Conservation (phyloP, 139 green algal species). For the Chlorella sp. region DNA sequence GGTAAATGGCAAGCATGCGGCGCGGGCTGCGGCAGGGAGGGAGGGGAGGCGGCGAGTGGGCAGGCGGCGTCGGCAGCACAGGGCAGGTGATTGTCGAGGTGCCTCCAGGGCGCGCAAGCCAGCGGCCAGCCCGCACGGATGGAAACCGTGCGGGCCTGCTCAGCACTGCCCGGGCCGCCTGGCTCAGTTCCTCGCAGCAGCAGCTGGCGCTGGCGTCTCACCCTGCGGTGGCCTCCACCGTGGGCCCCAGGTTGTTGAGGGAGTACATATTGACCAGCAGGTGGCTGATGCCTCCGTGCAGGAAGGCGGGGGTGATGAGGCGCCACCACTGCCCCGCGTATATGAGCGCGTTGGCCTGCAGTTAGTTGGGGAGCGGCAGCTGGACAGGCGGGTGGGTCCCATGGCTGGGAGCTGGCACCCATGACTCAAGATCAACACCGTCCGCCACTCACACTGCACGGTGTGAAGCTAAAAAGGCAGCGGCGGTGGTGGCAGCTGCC, state of each 20-base stretch:
- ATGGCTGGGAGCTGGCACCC: too few species aligned
- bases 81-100: too few species aligned
- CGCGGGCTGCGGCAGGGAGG: not conserved
- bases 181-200: too few species aligned
- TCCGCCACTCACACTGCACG: too few species aligned
- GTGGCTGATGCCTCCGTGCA: conserved; percentile 81
- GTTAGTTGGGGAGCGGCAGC: too few species aligned
- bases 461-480: too few species aligned
- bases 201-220: not conserved
- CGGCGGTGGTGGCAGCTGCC: too few species aligned
- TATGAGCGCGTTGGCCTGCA: conserved; percentile 79
- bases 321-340: conserved; percentile 72
- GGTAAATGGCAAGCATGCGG: conserved; percentile 53
- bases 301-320: conserved; percentile 73
- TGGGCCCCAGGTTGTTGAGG: conserved; percentile 45
- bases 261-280: conserved; percentile 62
- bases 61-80: not conserved
- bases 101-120: not conserved
- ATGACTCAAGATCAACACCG: too few species aligned
- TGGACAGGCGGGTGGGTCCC: too few species aligned
- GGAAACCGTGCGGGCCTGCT: not conserved
- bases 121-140: not conserved
- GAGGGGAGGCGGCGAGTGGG: not conserved
- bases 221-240: conserved; percentile 45
- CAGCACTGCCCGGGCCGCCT: not conserved